Evolutionary conservation across 106 monocot genomes (phyloP).

Genomic region (Posidonia australis): DNA sequence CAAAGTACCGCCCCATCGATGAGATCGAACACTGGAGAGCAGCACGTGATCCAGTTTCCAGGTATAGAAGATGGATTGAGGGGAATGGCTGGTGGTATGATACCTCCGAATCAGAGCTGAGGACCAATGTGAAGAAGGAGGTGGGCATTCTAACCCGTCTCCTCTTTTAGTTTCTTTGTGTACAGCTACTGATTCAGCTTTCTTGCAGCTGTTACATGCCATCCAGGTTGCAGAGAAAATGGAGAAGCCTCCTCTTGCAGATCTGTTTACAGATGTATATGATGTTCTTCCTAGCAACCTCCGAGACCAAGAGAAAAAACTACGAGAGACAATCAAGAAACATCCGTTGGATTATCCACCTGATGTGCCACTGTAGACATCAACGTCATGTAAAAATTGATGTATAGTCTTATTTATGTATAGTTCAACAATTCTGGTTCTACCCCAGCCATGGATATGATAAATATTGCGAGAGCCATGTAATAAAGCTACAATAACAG

Average conservation of each 20-base stretch:
- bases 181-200: neutral
- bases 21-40: conserved; percentile 92
- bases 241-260: conserved; percentile 49
- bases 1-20: conserved; percentile 67
- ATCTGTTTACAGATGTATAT: conserved; percentile 93
- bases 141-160: conserved; percentile 17
- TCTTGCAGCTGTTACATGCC: conserved; percentile 53
- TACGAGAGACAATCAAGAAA: conserved; percentile 44
- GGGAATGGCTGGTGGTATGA: conserved; percentile 91
- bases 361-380: conserved; percentile 52
- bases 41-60: conserved; percentile 63
- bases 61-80: conserved; percentile 82
- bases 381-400: neutral
- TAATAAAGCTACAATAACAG: too few species aligned
- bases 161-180: neutral
- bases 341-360: conserved; percentile 64
- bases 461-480: too few species aligned
- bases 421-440: neutral
- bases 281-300: conserved; percentile 63
- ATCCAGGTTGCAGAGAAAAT: conserved; percentile 75
- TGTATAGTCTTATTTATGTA: neutral
- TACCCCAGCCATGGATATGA: too few species aligned
- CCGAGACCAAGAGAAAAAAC: conserved; percentile 51
- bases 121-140: conserved; percentile 68
- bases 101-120: conserved; percentile 54